Percentiles rank a stretch among this genome's conserved stretches.
Conservation (phyloP, 1,139 yeast species). For the Geotrichum macrosporum region DNA sequence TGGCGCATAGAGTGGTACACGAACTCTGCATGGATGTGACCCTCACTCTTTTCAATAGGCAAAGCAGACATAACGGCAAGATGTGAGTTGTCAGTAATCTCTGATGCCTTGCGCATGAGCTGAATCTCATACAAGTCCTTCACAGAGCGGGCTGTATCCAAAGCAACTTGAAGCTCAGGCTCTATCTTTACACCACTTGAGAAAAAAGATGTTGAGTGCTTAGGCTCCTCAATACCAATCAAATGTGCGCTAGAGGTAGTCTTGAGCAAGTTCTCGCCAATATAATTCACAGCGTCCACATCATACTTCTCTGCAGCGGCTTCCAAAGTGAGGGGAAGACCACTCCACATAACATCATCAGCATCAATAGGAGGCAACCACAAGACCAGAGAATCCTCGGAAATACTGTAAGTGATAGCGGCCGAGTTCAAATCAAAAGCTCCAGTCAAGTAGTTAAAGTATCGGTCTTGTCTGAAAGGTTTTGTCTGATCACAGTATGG, state of each 20-base stretch:
- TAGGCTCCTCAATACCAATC: constrained; percentile 9
- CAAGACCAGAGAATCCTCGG: constrained; percentile 54
- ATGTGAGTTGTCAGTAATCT: constrained; percentile 83
- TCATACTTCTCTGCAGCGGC: constrained; percentile 65
- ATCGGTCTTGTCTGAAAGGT: constrained; percentile 83
- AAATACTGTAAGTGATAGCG: constrained; percentile 57
- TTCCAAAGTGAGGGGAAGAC: constrained; percentile 67
- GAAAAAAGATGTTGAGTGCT: constrained; percentile 12
- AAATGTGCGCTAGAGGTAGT: constrained; percentile 26
- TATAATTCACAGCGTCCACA: constrained; percentile 74
- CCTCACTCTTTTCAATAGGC: constrained; percentile 81
- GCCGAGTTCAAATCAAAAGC: constrained; percentile 68
- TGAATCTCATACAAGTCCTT: constrained; percentile 80
- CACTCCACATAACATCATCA: constrained; percentile 97
- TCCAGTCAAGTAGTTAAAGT: constrained; percentile 86
- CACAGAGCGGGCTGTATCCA: constrained; percentile 80
- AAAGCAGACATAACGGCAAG: constrained; percentile 87
- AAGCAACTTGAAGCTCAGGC: constrained; percentile 47
- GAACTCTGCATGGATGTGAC: constrained; percentile 93
- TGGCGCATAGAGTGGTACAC: constrained; percentile 90
- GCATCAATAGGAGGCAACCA: constrained; percentile 78
- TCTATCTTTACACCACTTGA: constrained; percentile 37
- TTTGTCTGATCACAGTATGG: constrained; percentile 78
- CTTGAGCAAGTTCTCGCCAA: constrained; percentile 4
- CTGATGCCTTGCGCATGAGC: constrained; percentile 72